A percentile compares a stretch with the other conserved stretches of the same genome.
Conservation (phyloP, 345 rosid genomes). For the Xanthoceras sorbifolium region DNA sequence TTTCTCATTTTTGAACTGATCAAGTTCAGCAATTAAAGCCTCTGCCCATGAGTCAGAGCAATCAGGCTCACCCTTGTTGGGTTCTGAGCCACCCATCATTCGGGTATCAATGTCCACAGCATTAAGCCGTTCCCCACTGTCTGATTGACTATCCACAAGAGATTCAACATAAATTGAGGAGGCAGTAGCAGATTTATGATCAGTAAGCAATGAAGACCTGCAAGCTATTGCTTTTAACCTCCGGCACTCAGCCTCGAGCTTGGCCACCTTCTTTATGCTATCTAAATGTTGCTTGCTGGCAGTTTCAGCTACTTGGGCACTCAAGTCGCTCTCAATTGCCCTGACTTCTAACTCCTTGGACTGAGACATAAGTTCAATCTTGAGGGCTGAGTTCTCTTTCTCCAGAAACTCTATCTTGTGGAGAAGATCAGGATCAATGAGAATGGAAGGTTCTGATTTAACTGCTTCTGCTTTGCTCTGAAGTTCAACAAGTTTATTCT, state of each 20-base stretch:
- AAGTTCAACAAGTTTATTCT: conserved; percentile 54
- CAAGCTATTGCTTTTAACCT: conserved; percentile 49
- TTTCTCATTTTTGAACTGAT: conserved; percentile 54
- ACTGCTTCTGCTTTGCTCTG: conserved; percentile 39
- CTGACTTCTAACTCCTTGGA: conserved; percentile 78
- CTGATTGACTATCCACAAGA: conserved; percentile 67
- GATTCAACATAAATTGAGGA: conserved; percentile 59
- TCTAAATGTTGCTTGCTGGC: conserved; percentile 91
- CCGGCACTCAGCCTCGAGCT: conserved; percentile 92
- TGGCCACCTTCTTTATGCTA: conserved; percentile 84
- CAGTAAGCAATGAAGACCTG: conserved; percentile 43
- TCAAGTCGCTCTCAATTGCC: conserved; percentile 79
- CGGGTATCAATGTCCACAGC: conserved; percentile 36
- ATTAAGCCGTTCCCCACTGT: conserved; percentile 62
- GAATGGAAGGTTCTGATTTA: conserved; percentile 23
- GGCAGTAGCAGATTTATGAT: conserved; percentile 47
- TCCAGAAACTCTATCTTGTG: conserved; percentile 58
- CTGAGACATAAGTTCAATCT: conserved; percentile 55
- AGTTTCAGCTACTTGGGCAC: conserved; percentile 81
- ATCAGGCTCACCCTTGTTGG: conserved; percentile 31
- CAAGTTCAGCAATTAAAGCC: conserved; percentile 46
- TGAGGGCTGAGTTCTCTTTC: conserved; percentile 61
- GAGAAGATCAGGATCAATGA: conserved; percentile 35
- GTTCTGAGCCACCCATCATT: conserved; percentile 31
- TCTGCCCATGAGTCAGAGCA: conserved; percentile 62